Conservation (phyloP, 2,329 filamentous ascomycete species). For the Pseudopyrenochaeta lycopersici region DNA sequence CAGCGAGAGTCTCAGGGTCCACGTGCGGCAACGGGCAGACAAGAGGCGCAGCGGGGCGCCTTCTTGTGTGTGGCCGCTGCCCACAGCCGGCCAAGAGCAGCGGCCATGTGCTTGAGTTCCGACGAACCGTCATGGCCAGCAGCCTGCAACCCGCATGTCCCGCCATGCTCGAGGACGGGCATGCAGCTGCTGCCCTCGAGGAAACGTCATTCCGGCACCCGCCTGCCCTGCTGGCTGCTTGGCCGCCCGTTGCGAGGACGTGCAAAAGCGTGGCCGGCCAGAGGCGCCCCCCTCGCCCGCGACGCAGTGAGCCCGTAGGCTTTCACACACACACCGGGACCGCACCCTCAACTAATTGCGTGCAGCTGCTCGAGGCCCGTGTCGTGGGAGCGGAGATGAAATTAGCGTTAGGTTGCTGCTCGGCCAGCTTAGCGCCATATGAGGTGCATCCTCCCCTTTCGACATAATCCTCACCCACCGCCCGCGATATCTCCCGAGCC, state of each 20-base stretch:
- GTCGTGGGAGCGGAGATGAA: slow-evolving; percentile 36
- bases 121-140: slow-evolving; percentile 29
- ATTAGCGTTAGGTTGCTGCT: slow-evolving; percentile 36
- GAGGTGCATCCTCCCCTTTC: slow-evolving; percentile 40
- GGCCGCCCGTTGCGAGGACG: not conserved
- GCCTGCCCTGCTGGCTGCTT: slow-evolving; percentile 18
- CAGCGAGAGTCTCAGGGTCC: slow-evolving; percentile 21
- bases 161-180: slow-evolving; percentile 21
- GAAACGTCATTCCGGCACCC: slow-evolving; percentile 29
- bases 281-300: not conserved
- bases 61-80: slow-evolving; percentile 11
- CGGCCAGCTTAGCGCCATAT: slow-evolving; percentile 41
- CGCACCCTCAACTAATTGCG: slow-evolving; percentile 36
- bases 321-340: slow-evolving; percentile 18
- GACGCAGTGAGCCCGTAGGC: slow-evolving; percentile 23
- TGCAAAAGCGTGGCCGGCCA: not conserved
- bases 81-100: slow-evolving; percentile 15
- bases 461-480: slow-evolving; percentile 28
- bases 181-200: slow-evolving; percentile 7
- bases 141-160: slow-evolving; percentile 22
- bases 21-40: slow-evolving; percentile 28
- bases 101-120: slow-evolving; percentile 10
- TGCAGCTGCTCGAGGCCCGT: slow-evolving; percentile 37
- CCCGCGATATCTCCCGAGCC: slow-evolving; percentile 35
- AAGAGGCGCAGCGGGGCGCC: slow-evolving; percentile 21